These are phyloP conservation scores for Mycosphaerella sp. DNA, from an alignment of 2,329 filamentous ascomycete genomes.

Conservation along the genomic window DNA sequence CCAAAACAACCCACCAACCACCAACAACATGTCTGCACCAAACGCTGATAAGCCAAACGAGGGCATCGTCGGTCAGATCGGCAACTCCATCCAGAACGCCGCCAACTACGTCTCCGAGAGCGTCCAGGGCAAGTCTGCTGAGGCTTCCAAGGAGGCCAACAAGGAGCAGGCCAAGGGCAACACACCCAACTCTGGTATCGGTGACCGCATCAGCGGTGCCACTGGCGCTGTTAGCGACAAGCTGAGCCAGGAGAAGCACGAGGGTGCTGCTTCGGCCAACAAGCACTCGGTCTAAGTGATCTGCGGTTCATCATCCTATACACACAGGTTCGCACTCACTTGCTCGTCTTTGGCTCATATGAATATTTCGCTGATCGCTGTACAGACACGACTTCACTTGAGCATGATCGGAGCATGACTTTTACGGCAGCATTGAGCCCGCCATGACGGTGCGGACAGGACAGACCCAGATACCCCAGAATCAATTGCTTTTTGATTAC, in stretches of 20 bases:
- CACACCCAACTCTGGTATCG: conserved; percentile 46
- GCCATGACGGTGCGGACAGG: conserved; percentile 2
- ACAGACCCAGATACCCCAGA: conserved; percentile 9
- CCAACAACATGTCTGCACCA: conserved; percentile 40
- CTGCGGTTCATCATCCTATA: neutral
- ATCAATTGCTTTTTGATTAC: conserved; percentile 5
- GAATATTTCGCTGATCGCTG: neutral
- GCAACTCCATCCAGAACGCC: conserved; percentile 45
- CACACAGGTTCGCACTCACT: neutral
- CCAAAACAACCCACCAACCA: conserved; percentile 17
- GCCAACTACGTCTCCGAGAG: conserved; percentile 64
- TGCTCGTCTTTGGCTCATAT: too few species aligned
- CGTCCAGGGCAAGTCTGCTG: conserved; percentile 51
- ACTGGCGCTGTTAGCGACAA: conserved; percentile 50
- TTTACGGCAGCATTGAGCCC: conserved; percentile 7
- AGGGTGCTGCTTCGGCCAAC: conserved; percentile 46
- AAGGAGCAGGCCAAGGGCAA: conserved; percentile 56
- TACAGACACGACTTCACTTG: neutral
- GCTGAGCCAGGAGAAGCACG: conserved; percentile 48
- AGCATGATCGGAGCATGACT: conserved; percentile 4
- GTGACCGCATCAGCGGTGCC: conserved; percentile 51
- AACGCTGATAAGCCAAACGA: conserved; percentile 42
- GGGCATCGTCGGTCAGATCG: conserved; percentile 39
- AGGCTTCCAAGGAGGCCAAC: conserved; percentile 62
- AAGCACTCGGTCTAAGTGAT: conserved; percentile 36